phyloP scores from a whole-genome alignment of 169 alveolate species.

The Cryptosporidium meleagridis region DNA sequence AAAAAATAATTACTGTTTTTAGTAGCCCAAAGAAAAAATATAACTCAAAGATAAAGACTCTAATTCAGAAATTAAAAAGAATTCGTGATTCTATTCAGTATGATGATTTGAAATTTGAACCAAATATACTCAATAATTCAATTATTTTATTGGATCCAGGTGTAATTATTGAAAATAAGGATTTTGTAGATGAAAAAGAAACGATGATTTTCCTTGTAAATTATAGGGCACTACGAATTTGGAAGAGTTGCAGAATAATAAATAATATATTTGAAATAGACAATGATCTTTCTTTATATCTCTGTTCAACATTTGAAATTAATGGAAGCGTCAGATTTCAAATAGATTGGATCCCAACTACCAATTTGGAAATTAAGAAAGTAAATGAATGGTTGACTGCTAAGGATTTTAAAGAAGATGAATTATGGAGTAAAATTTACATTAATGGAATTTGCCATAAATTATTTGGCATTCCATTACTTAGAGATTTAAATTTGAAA shows the following conservation, averaged over 20 bases:
- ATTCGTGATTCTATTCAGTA: neutral
- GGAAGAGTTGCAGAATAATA: conserved; percentile 24
- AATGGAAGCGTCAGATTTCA: conserved; percentile 2
- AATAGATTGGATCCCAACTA: conserved; percentile 53
- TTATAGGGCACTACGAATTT: conserved; percentile 20
- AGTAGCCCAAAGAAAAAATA: neutral
- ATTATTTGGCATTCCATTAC: conserved; percentile 29
- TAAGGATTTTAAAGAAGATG: neutral
- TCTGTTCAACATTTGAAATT: conserved; percentile 14
- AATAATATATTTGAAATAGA: conserved; percentile 5
- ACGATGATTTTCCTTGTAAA: neutral
- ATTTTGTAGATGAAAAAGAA: neutral
- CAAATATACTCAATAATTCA: conserved; percentile 27
- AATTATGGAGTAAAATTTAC: neutral
- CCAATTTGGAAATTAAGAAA: neutral
- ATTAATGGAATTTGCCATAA: neutral
- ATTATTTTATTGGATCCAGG: conserved; percentile 31
- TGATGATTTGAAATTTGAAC: neutral
- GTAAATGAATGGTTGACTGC: neutral
- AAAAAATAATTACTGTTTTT: neutral
- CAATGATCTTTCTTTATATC: conserved; percentile 4
- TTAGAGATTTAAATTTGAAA: conserved; percentile 4
- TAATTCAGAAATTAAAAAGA: conserved; percentile 4
- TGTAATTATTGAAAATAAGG: neutral
- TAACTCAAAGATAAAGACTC: neutral